Evolutionary conservation across 805 yeast species (phyloP).

Genomic region (Priceomyces medius): DNA sequence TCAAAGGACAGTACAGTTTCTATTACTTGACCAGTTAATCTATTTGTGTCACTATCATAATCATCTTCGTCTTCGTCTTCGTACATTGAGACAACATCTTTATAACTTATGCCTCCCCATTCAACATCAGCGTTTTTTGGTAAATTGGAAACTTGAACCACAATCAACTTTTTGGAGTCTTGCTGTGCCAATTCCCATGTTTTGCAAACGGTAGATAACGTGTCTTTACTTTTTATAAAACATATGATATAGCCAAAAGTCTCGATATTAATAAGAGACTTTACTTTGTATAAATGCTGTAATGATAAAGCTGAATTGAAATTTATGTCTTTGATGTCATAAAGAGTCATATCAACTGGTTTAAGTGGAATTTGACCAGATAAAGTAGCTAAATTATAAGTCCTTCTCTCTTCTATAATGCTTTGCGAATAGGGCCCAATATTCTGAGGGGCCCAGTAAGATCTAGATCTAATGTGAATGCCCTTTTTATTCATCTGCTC

Average conservation of each 20-base stretch:
- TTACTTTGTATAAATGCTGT: conserved; percentile 71
- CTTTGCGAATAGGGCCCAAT: conserved; percentile 97
- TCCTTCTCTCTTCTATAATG: conserved; percentile 41
- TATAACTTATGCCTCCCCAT: conserved; percentile 68
- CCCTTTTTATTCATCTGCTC: conserved; percentile 51
- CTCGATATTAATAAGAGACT: conserved; percentile 48
- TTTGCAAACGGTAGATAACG: conserved; percentile 29
- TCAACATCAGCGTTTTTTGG: conserved; percentile 69
- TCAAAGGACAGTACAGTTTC: conserved; percentile 10
- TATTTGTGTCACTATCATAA: conserved; percentile 14
- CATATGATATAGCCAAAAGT: conserved; percentile 53
- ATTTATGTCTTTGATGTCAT: conserved; percentile 15
- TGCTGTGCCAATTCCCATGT: conserved; percentile 43
- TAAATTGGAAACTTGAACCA: conserved; percentile 55
- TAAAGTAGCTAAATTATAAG: conserved; percentile 52
- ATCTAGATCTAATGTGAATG: conserved; percentile 85
- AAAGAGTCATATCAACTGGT: conserved; percentile 66
- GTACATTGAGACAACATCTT: conserved; percentile 32
- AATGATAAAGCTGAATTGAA: conserved; percentile 56
- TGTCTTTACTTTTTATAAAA: conserved; percentile 42
- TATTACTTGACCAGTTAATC: not conserved
- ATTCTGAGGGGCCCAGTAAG: conserved; percentile 98
- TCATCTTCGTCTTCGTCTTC: conserved; percentile 47
- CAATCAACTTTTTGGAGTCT: conserved; percentile 34
- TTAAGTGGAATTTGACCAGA: conserved; percentile 92